Evolutionary conservation across 2,329 filamentous ascomycete genomes (phyloP), one percentile per base, ranked within the genome.

Genomic region (Sporothrix brasiliensis): DNA sequence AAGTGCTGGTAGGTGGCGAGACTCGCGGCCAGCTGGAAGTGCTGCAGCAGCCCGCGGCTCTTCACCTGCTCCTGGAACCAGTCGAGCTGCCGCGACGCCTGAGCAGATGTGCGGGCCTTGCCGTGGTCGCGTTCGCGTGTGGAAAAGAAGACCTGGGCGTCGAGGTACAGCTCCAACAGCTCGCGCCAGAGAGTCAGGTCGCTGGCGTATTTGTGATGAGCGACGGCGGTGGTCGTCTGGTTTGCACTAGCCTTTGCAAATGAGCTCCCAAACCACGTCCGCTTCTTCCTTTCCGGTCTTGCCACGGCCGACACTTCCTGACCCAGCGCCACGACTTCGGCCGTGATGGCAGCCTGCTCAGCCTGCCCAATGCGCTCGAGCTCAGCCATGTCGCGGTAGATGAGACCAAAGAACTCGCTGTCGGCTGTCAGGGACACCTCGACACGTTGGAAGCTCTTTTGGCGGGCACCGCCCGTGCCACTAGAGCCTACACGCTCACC

Each of bases 81-180:
- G 72, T 89, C 83, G 7, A 95, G 83, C 74, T 92, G 88, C 70
- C 86, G 83, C 67, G 89, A 83, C 1, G 92, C 92, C 72, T 87
- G 86, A 4, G 83, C 81, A 73, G 89, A 90, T 67, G 87, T 86
- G 67, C 92, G 85, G 2, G 87, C 84, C 50, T 66, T 61, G 16
- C 91, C 91, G 70, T 90, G 88, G 73, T 92, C 89, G 44, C 81
- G 80, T 78, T 96, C 92, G 41, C 88, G 87, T 0, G 89, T 91
- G 1, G 91, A 92, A 78, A 95, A 95, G 81, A 97, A 97, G 41
- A 96, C 85, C 69, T 90, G 87, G 9, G 90, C 90, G 70, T 95
- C 90, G 14, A 94, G 81, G 76, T 97, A 97, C 0, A 94, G 81
- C 72, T 93, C 89, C 75, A 97, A 94, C 73, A 97, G 89, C 74